A percentile compares a stretch with the other conserved stretches of the same genome.
Conservation (phyloP, 768 basidiomycete species). For the Leccinum boreale region DNA sequence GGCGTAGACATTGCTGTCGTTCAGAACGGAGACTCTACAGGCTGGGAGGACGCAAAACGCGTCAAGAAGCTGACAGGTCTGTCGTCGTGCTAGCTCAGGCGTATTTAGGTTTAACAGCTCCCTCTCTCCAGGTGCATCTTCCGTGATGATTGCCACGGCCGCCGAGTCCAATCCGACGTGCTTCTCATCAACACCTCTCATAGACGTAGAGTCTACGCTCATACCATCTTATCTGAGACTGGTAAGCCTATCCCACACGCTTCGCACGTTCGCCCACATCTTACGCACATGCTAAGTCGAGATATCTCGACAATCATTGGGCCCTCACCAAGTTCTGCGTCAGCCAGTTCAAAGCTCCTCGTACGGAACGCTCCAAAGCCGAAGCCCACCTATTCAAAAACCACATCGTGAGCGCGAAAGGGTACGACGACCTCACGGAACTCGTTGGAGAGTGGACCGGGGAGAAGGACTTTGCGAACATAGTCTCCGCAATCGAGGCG, state of each 20-base stretch:
- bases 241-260: conserved; percentile 36
- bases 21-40: conserved; percentile 90
- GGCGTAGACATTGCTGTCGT: conserved; percentile 82
- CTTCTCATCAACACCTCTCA: conserved; percentile 67
- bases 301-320: conserved; percentile 78
- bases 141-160: conserved; percentile 94
- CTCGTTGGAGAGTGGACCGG: conserved; percentile 57
- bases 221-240: conserved; percentile 73
- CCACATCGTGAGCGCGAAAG: conserved; percentile 56
- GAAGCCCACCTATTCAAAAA: conserved; percentile 57
- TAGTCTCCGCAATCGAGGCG: conserved; percentile 45
- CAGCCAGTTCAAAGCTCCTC: conserved; percentile 72
- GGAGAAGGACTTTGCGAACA: conserved; percentile 56
- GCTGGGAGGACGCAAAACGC: conserved; percentile 73
- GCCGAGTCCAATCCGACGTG: conserved; percentile 92
- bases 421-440: conserved; percentile 50
- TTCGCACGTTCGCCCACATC: neutral
- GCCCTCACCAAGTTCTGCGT: conserved; percentile 86
- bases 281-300: conserved; percentile 42
- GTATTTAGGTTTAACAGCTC: neutral
- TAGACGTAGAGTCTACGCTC: conserved; percentile 65
- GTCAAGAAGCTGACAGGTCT: conserved; percentile 73
- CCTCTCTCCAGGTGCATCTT: conserved; percentile 62
- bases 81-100: conserved; percentile 12
- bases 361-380: conserved; percentile 52